These are phyloP conservation scores for Pseudogymnoascus sp. DNA, from an alignment of 2,329 filamentous ascomycete species.

Conservation along the genomic window DNA sequence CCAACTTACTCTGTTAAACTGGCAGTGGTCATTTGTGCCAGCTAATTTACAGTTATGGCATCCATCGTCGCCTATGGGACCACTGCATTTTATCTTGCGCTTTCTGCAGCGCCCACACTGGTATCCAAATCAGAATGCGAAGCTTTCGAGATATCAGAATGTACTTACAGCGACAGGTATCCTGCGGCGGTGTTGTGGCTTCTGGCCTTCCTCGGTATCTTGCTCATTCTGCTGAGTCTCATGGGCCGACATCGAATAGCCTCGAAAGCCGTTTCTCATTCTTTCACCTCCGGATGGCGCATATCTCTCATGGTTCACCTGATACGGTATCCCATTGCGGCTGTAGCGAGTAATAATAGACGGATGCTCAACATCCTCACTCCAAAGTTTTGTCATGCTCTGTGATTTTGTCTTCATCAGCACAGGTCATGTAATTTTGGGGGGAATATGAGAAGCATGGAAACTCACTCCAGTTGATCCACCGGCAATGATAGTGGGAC, in stretches of 20 bases:
- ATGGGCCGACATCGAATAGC: constrained; percentile 15
- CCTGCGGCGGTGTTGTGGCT: constrained; percentile 29
- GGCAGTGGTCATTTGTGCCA: constrained; percentile 56
- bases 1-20: constrained; percentile 66
- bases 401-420: not conserved
- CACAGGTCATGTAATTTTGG: not conserved
- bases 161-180: constrained; percentile 43
- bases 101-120: constrained; percentile 86
- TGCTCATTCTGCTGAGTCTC: constrained; percentile 19
- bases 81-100: constrained; percentile 91
- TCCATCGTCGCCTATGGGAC: constrained; percentile 71
- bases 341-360: constrained; percentile 22
- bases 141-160: constrained; percentile 12
- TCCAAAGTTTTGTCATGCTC: constrained; percentile 5
- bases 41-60: constrained; percentile 78
- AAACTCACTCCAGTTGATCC: not conserved
- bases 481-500: not conserved
- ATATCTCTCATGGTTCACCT: constrained; percentile 24
- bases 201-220: constrained; percentile 20
- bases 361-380: constrained; percentile 20
- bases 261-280: constrained; percentile 15
- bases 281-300: constrained; percentile 14
- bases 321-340: constrained; percentile 20
- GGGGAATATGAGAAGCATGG: not conserved
- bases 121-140: not conserved